Evolutionary conservation across 2,329 filamentous ascomycete species (phyloP).

Genomic region (Alternaria sp.): DNA sequence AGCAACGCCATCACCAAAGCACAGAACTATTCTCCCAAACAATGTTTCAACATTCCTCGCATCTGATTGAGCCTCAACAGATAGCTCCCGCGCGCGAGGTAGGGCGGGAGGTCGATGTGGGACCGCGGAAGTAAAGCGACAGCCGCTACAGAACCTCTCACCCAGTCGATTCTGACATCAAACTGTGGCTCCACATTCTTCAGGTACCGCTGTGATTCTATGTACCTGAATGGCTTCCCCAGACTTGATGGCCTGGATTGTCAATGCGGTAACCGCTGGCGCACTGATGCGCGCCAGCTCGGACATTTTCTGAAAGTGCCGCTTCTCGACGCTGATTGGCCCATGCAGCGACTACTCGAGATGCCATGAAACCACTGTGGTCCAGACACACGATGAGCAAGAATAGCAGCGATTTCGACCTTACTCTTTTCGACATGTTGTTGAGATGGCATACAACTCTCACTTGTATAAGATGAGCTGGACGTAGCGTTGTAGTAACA

Average conservation of each 20-base stretch:
- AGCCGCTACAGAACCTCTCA: constrained; percentile 39
- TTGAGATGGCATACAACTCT: constrained; percentile 25
- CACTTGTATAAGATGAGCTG: constrained; percentile 43
- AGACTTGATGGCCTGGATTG: constrained; percentile 34
- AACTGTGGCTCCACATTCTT: constrained; percentile 33
- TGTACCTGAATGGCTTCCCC: constrained; percentile 39
- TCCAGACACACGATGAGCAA: constrained; percentile 41
- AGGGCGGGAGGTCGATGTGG: constrained; percentile 43
- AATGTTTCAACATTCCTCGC: constrained; percentile 26
- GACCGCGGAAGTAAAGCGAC: constrained; percentile 44
- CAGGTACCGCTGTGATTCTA: constrained; percentile 25
- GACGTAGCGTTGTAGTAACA: constrained; percentile 19
- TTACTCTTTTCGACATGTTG: constrained; percentile 31
- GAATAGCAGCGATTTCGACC: constrained; percentile 45
- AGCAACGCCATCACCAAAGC: constrained; percentile 34
- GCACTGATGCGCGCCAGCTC: constrained; percentile 46
- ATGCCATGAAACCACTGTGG: constrained; percentile 47
- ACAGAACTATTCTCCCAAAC: constrained; percentile 18
- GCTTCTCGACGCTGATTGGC: constrained; percentile 45
- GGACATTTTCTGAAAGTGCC: constrained; percentile 47
- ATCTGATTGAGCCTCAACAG: constrained; percentile 50
- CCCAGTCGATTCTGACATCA: constrained; percentile 40
- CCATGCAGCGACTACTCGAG: constrained; percentile 50
- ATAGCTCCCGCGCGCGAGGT: constrained; percentile 52
- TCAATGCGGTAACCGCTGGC: constrained; percentile 48